Evolutionary conservation across 2,329 filamentous ascomycete genomes (phyloP), one percentile per base, ranked within the genome.

Genomic region (Ascochyta clinopodiicola): DNA sequence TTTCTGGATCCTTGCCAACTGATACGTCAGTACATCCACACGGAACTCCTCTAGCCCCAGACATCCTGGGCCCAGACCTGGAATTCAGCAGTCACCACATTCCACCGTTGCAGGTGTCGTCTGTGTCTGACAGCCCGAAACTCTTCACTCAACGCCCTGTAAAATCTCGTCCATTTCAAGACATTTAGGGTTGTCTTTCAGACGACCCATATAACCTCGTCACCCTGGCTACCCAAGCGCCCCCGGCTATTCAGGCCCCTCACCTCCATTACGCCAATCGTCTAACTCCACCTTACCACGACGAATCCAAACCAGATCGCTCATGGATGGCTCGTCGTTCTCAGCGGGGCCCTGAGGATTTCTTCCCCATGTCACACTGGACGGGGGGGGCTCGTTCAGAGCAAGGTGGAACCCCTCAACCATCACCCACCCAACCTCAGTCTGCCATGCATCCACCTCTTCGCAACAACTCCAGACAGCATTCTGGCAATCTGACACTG

Each of bases 161-260:
- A 35, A 17, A 1, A 17, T 17, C 17, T 31, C n/a, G 2, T 13
- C 15, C 25, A 34, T 31, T 17, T 17, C 29, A 6, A 40, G 12
- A 44, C n/a, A 31, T 27, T 39, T 13, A 44, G 52, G 52, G 52
- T 56, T 56, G 52, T 56, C 52, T 38, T 56, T 32, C 29, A 47
- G 52, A n/a, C 52, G 47, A 37, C 37, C 52, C 52, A 44, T 22
- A 46, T 44, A 56, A 38, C 25, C 38, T 37, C n/a, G 48, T 72
- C 74, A 75, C 56, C 44, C 70, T 77, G 74, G 74, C 74, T 71
- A 66, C 74, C 52, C 72, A 74, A 68, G 69, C 68, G 25, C 69
- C 75, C 56, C 71, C 73, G 62, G 67, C 72, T 48, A 53, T 75
- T 46, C 67, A 66, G 51, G 62, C 66, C 55, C 60, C 67, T 47